Conservation (phyloP, 2,329 filamentous ascomycete genomes). For the Geosmithia flava region DNA sequence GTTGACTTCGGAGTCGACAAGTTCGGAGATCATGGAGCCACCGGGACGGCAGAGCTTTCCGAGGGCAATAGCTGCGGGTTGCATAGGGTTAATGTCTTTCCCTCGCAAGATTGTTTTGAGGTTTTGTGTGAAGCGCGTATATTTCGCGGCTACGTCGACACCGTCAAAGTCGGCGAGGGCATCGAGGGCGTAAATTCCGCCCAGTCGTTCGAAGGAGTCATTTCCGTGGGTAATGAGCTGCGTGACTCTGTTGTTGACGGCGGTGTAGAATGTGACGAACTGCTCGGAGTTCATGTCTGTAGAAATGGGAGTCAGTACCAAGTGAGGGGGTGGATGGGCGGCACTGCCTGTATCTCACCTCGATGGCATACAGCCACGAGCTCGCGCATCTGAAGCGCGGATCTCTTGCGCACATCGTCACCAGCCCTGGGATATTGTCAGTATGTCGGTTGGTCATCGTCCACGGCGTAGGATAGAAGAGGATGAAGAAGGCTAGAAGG, state of each 20-base stretch:
- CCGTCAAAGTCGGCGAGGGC: constrained; percentile 93
- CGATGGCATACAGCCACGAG: constrained; percentile 41
- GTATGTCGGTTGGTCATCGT: neutral
- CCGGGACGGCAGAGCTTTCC: constrained; percentile 87
- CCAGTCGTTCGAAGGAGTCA: constrained; percentile 79
- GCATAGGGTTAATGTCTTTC: constrained; percentile 83
- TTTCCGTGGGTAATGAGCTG: constrained; percentile 69
- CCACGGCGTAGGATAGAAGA: neutral
- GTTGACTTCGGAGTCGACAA: constrained; percentile 95
- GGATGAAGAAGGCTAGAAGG: neutral
- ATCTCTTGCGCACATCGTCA: constrained; percentile 40
- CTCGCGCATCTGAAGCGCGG: constrained; percentile 40
- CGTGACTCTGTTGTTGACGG: constrained; percentile 44
- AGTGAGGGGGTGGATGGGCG: neutral
- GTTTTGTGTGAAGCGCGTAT: constrained; percentile 85
- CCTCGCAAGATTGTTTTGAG: constrained; percentile 79
- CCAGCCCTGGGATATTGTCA: constrained; percentile 14
- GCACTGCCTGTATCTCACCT: constrained; percentile 23
- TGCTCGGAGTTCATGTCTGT: constrained; percentile 68
- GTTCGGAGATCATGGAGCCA: constrained; percentile 83
- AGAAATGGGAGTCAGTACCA: neutral
- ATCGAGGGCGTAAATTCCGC: constrained; percentile 85
- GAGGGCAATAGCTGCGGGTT: constrained; percentile 76
- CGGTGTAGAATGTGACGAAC: constrained; percentile 50
- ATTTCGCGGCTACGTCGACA: constrained; percentile 85